A percentile compares a stretch with the other conserved stretches of the same genome.
Conservation (phyloP, 495 filamentous ascomycete genomes). For the Aspergillus hancockii region DNA sequence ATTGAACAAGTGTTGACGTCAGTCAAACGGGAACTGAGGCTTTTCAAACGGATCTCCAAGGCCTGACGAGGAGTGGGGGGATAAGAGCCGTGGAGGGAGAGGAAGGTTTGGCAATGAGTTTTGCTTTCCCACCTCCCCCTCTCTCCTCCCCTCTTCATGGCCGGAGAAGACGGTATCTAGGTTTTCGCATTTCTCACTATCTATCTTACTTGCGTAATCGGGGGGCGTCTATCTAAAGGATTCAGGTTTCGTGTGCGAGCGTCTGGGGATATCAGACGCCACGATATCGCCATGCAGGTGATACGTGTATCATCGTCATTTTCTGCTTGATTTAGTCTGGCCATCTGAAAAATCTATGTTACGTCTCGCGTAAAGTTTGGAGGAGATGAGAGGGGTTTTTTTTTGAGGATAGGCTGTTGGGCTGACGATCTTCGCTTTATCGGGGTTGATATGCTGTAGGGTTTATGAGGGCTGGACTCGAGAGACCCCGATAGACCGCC, state of each 20-base stretch:
- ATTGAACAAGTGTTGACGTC: neutral
- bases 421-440: neutral
- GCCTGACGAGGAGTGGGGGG: neutral
- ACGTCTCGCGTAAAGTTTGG: neutral
- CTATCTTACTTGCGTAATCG: neutral
- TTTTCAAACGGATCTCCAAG: neutral
- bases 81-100: neutral
- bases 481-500: neutral
- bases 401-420: neutral
- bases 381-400: neutral
- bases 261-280: constrained; percentile 6
- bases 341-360: neutral
- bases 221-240: neutral
- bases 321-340: neutral
- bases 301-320: constrained; percentile 7
- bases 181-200: neutral
- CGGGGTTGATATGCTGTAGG: neutral
- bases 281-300: constrained; percentile 12
- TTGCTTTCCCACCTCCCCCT: too few species aligned
- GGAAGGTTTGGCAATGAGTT: constrained; percentile 2
- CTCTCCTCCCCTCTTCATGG: neutral
- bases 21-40: neutral
- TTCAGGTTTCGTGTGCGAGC: neutral
- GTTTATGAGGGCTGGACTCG: neutral
- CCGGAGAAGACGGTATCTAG: neutral